Evolutionary conservation across 208 protist genomes (phyloP).

Genomic region (Leishmania tropica): DNA sequence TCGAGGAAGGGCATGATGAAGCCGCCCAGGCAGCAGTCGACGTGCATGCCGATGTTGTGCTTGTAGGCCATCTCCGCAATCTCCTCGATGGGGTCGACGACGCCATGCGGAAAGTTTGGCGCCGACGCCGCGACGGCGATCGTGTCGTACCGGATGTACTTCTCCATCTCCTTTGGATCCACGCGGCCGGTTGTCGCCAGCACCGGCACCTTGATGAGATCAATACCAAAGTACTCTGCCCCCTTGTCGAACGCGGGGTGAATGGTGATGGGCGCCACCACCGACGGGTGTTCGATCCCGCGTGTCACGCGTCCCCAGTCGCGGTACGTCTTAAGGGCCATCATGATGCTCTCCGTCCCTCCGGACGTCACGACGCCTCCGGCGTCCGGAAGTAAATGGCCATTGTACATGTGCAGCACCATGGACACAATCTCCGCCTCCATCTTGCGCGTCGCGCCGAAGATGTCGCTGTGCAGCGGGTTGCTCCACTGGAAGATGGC

Average conservation of each 20-base stretch:
- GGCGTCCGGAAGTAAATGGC: conserved; percentile 74
- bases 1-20: conserved; percentile 98
- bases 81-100: conserved; percentile 91
- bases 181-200: conserved; percentile 74
- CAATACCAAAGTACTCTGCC: conserved; percentile 96
- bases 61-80: conserved; percentile 90
- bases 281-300: conserved; percentile 91
- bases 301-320: conserved; percentile 83
- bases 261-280: conserved; percentile 92
- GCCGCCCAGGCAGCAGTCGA: conserved; percentile 98
- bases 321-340: conserved; percentile 97
- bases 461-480: conserved; percentile 96
- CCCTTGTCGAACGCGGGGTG: conserved; percentile 99
- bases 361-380: conserved; percentile 97
- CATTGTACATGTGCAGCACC: conserved; percentile 95
- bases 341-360: conserved; percentile 97
- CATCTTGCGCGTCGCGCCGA: conserved; percentile 97
- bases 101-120: conserved; percentile 96
- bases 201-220: conserved; percentile 93
- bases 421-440: conserved; percentile 98
- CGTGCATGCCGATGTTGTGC: conserved; percentile 96
- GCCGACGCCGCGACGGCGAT: conserved; percentile 95
- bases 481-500: conserved; percentile 94
- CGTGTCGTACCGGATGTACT: conserved; percentile 95
- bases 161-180: conserved; percentile 80